Base-by-base conservation (phyloP, 345 rosid species). In the Theobroma cacao region DNA sequence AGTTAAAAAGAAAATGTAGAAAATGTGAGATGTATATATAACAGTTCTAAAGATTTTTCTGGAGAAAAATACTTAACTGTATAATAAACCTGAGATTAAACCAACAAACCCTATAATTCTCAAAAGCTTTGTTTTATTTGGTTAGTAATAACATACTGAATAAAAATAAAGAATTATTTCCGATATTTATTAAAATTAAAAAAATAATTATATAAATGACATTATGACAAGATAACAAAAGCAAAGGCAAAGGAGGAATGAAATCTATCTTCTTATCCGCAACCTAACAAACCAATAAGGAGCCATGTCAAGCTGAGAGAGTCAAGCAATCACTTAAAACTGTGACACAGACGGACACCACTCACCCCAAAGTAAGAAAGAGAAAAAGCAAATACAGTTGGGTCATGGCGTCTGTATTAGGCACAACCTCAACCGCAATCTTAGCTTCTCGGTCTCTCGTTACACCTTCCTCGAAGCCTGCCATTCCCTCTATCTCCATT, bases 361-460 rank as follows among this genome's bases (percentile, higher is more conserved):
- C 75, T 45, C 64, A 56, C 72, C 18, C 74, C 13, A 2, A 0
- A 7, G 9, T 2, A 22, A 17, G 3, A 60, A 15, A 18, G 17
- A 34, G 17, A 10, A 26, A 70, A 40, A 4, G 31, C 14, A 22
- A 50, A 17, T 2, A 10, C 34, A 12, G 66, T 59, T 28, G 22
- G 80, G 71, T 28, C 79, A 88, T 94, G 98, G 97, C 95, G 68
- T 85, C 95, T n/a, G 79, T 86, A n/a, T 84, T 93, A 7, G 98
- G 98, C 81, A 72, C 92, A 78, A 82, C 87, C 76, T 84, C 90
- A 26, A 20, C 89, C 7, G 89, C 90, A 71, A 71, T 90, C 80
- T 88, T 91, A 75, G 85, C 89, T 45, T 80, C 93, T 41, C 87
- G 88, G 40, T 86, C 89, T 10, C 87, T 83, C 70, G 84, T 86